Evolutionary conservation across 129 eudicot genomes (phyloP), one percentile per base, ranked within the genome.

Genomic region (Helianthus annuus): DNA sequence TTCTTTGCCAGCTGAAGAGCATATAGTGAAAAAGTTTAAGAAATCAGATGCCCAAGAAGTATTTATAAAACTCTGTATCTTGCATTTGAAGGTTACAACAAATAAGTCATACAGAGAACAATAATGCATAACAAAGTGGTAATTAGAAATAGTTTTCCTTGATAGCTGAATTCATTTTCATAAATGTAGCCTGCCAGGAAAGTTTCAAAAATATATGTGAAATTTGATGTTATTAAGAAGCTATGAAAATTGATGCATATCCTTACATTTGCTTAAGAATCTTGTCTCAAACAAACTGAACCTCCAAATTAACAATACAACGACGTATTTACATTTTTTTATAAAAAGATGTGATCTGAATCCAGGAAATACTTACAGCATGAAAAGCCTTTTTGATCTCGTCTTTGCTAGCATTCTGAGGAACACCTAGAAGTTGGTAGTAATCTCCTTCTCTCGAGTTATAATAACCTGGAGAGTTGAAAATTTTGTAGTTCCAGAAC

Each of bases 341-440:
- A 22, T 27, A 45, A 15, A 27, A 58, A 60, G 27, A 68, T 53
- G 72, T 48, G 29, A 29, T 68, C 24, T 48, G 40, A 32, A 68
- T 29, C 72, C 62, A 27, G 46, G 58, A 59, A 53, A 66, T 59
- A 77, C 96, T 74, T 73, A 87, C 98, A 63, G 61, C 90, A 81
- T 84, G 98, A 79, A 78, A 93, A 60, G 97, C 98, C 80, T 89
- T 90, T 83, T 90, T 89, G 75, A 93, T 93, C 68, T 93, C 92
- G 64, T 89, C 93, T 66, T 66, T 83, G 66, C 78, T 83, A 62
- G 97, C 98, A 85, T 79, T 78, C 59, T 79, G 63, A 13, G 96
- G 76, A 70, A 93, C 86, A 14, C 97, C 98, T 49, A 93, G 81
- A 73, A 90, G 74, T 55, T 87, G 85, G 78, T 93, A 93, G 73